Conservation (phyloP, 352 stramenopile species). For the Phytopythium sindhum region DNA sequence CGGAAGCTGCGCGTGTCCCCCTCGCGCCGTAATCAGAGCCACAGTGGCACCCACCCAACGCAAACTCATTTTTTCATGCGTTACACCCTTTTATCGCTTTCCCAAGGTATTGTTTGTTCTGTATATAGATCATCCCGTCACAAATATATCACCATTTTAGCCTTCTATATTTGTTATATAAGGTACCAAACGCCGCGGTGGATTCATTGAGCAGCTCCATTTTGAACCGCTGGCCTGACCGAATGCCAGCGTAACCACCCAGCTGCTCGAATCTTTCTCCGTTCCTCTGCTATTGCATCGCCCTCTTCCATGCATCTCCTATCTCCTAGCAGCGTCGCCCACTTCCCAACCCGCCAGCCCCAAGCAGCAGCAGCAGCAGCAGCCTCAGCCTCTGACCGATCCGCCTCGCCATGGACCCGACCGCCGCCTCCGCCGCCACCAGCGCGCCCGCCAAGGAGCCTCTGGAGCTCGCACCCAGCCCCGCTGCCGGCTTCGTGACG, state of each 20-base stretch:
- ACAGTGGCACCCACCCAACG: neutral
- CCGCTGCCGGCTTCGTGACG: slow-evolving; percentile 27
- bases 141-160: neutral
- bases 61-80: neutral
- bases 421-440: neutral
- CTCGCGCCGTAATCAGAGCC: neutral
- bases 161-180: neutral
- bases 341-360: neutral
- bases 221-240: no score
- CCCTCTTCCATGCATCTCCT: no score
- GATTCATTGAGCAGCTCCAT: no score
- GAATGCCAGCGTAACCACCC: neutral
- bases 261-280: no score
- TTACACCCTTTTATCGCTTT: neutral
- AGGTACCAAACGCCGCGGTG: neutral
- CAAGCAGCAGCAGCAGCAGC: neutral
- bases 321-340: neutral
- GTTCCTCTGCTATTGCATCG: no score
- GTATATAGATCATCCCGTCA: neutral
- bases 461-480: neutral
- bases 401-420: neutral
- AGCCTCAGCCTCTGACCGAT: no score
- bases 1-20: no score
- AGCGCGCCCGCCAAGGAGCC: neutral
- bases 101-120: no score